phyloP scores from a whole-genome alignment of 768 basidiomycete species.

The Filobasidium floriforme region DNA sequence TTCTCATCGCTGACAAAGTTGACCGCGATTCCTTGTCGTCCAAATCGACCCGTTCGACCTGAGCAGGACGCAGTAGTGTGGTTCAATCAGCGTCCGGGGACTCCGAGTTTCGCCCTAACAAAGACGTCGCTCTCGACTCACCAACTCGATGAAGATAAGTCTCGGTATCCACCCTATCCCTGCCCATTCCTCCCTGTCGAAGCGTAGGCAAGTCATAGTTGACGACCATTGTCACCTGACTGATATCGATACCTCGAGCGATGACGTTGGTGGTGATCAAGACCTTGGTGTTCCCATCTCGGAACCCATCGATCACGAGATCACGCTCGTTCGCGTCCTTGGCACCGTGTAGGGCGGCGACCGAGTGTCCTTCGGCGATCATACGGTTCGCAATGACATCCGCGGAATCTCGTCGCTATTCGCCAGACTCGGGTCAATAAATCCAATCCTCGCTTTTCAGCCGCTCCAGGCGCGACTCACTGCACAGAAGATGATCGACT shows the following conservation, averaged over 20 bases:
- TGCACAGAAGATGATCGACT: slow-evolving; percentile 97
- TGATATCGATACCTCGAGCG: slow-evolving; percentile 94
- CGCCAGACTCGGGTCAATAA: background rate
- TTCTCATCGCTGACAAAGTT: slow-evolving; percentile 89
- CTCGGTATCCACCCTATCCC: slow-evolving; percentile 68
- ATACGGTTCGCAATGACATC: slow-evolving; percentile 86
- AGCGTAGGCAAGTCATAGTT: slow-evolving; percentile 82
- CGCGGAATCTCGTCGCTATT: slow-evolving; percentile 78
- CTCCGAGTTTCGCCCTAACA: too few species aligned
- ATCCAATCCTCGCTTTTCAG: background rate
- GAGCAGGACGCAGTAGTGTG: background rate
- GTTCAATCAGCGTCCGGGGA: too few species aligned
- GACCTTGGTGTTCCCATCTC: slow-evolving; percentile 92
- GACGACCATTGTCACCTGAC: slow-evolving; percentile 99
- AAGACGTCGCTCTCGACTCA: too few species aligned
- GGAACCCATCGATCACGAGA: slow-evolving; percentile 83
- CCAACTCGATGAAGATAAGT: slow-evolving; percentile 98
- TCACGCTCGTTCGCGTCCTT: slow-evolving; percentile 88
- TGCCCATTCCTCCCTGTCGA: slow-evolving; percentile 47
- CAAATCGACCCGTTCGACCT: slow-evolving; percentile 98
- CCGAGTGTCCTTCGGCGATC: slow-evolving; percentile 88
- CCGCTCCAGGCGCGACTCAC: slow-evolving; percentile 48
- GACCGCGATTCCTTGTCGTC: slow-evolving; percentile 91
- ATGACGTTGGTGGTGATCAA: slow-evolving; percentile 98
- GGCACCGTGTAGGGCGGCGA: slow-evolving; percentile 88